A percentile compares a stretch with the other conserved stretches of the same genome.
These are phyloP conservation scores for Melampsora occidentalis DNA, from an alignment of 1,284 basidiomycete genomes.

Conservation along the genomic window DNA sequence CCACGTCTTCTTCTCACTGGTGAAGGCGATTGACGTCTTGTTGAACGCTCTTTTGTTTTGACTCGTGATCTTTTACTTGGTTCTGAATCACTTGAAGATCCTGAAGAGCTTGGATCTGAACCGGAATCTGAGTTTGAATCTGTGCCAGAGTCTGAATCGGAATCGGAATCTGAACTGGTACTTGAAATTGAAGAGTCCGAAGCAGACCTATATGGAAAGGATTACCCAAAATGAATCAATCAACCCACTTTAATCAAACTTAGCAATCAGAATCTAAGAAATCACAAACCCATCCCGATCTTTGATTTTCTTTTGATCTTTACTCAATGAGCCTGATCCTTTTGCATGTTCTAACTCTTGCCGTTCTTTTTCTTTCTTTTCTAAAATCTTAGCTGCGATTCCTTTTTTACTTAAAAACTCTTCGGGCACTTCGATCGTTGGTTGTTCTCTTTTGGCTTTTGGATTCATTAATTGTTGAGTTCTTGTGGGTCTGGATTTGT, in stretches of 20 bases:
- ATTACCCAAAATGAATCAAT: neutral
- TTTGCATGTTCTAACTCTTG: neutral
- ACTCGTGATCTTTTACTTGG: too few species aligned
- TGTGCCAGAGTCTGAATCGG: constrained; percentile 16
- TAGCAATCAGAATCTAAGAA: neutral
- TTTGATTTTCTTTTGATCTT: constrained; percentile 11
- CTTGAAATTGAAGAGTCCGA: constrained; percentile 16
- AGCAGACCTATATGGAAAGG: constrained; percentile 3
- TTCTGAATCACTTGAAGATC: neutral
- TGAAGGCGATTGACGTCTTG: too few species aligned
- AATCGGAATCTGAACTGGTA: constrained; percentile 9
- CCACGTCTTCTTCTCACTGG: too few species aligned
- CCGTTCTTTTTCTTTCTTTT: constrained; percentile 21
- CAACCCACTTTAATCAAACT: neutral
- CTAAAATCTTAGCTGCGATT: constrained; percentile 38
- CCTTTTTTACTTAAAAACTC: constrained; percentile 40
- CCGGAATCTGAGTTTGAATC: constrained; percentile 13
- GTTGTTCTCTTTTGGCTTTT: constrained; percentile 2
- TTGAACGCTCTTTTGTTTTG: too few species aligned
- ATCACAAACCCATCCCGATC: neutral
- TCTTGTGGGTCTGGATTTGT: constrained; percentile 33
- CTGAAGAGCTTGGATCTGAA: constrained; percentile 8
- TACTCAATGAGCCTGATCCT: neutral
- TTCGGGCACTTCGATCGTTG: constrained; percentile 30
- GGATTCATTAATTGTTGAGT: constrained; percentile 39